A percentile compares a stretch with the other conserved stretches of the same genome.
These are phyloP conservation scores for Ajuga reptans DNA, from an alignment of 305 asterid genomes.

Conservation along the genomic window DNA sequence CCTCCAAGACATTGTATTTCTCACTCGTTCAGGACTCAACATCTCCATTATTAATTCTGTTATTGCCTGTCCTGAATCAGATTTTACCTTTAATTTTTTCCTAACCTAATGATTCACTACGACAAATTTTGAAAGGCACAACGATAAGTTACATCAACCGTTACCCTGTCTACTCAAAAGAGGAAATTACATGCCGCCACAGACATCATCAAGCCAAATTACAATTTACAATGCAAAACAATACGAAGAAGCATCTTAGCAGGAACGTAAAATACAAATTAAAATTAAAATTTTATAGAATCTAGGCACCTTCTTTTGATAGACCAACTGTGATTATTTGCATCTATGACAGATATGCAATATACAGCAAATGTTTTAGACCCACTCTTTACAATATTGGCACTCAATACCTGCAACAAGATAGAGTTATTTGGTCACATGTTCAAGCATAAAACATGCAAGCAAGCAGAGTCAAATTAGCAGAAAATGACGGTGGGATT, in stretches of 20 bases:
- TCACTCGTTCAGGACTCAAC: constrained; percentile 2
- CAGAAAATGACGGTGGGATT: constrained; percentile 13
- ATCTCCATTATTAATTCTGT: neutral
- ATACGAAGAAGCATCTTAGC: neutral
- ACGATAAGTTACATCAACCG: neutral
- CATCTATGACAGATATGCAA: constrained; percentile 76
- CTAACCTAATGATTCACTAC: neutral
- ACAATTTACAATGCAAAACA: neutral
- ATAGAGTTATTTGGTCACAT: constrained; percentile 18
- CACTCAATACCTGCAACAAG: constrained; percentile 67
- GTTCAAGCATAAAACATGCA: constrained; percentile 23
- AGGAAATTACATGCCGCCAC: constrained; percentile 7
- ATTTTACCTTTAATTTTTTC: neutral
- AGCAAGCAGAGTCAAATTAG: constrained; percentile 18
- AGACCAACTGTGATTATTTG: constrained; percentile 80
- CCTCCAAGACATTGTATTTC: constrained; percentile 6
- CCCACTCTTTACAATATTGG: constrained; percentile 93
- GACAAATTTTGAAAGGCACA: constrained; percentile 10
- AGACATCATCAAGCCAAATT: constrained; percentile 4
- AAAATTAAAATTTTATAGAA: too few species aligned
- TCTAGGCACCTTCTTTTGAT: constrained; percentile 81
- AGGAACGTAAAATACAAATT: constrained; percentile 7
- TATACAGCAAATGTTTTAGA: constrained; percentile 80
- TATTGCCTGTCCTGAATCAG: constrained; percentile 3
- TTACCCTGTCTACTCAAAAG: constrained; percentile 1